These are phyloP conservation scores for Hymenoscyphus fructigenus DNA, from an alignment of 2,329 filamentous ascomycete species.

Conservation along the genomic window DNA sequence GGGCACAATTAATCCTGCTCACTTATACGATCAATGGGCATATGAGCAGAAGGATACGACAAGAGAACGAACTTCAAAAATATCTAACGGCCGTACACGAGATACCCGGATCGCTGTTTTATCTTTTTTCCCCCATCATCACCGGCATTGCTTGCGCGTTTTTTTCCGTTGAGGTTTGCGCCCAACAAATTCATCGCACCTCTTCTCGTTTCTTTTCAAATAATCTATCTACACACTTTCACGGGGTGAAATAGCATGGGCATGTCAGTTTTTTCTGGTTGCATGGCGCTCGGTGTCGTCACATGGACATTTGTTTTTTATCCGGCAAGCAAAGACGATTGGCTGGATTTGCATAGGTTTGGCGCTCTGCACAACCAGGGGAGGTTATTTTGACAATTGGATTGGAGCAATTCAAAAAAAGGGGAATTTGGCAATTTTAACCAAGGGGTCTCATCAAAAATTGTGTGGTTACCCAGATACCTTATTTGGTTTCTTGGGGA, in stretches of 20 bases:
- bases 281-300: conserved; percentile 22
- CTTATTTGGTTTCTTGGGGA: background rate
- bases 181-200: conserved; percentile 11
- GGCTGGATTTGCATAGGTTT: conserved; percentile 2
- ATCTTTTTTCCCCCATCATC: conserved; percentile 4
- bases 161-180: conserved; percentile 19
- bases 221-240: conserved; percentile 17
- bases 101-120: conserved; percentile 31
- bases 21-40: conserved; percentile 4
- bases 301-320: background rate
- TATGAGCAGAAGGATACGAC: conserved; percentile 9
- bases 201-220: conserved; percentile 7
- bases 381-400: background rate
- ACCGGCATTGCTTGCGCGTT: conserved; percentile 29
- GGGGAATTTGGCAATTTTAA: no score
- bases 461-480: background rate
- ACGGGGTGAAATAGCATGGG: conserved; percentile 12
- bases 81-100: conserved; percentile 29
- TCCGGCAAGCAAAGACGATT: background rate
- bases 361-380: background rate
- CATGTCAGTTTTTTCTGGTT: conserved; percentile 12
- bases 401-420: background rate
- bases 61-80: conserved; percentile 17
- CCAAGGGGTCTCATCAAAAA: background rate
- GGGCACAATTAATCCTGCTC: conserved; percentile 8